These are phyloP conservation scores for Parafenestella ontariensis DNA, from an alignment of 2,329 filamentous ascomycete genomes.

Conservation along the genomic window DNA sequence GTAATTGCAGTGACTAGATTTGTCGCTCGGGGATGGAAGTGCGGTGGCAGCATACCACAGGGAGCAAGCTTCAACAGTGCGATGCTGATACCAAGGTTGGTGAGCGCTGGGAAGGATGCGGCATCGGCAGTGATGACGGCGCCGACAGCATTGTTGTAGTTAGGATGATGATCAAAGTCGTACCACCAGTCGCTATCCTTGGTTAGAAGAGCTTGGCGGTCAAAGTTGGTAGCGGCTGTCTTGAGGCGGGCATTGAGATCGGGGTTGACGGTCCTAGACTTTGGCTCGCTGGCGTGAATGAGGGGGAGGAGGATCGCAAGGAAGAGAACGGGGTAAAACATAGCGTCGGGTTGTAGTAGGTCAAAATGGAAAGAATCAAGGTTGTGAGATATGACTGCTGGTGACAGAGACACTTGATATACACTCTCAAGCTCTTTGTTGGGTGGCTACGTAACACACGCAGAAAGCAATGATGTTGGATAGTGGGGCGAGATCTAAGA, in stretches of 20 bases:
- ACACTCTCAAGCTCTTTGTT: background rate
- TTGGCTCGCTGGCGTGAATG: slow-evolving; percentile 30
- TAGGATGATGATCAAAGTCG: slow-evolving; percentile 55
- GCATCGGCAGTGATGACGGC: slow-evolving; percentile 61
- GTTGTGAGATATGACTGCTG: background rate
- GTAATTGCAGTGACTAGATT: slow-evolving; percentile 58
- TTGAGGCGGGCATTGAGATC: slow-evolving; percentile 47
- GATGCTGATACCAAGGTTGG: slow-evolving; percentile 57
- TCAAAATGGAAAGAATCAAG: background rate
- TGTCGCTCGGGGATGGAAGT: slow-evolving; percentile 58
- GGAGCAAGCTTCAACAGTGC: slow-evolving; percentile 57
- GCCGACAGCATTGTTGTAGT: slow-evolving; percentile 56
- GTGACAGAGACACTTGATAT: slow-evolving; percentile 1
- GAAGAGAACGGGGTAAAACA: slow-evolving; percentile 12
- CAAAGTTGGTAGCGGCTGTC: slow-evolving; percentile 54
- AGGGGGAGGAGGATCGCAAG: slow-evolving; percentile 19
- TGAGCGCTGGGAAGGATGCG: slow-evolving; percentile 59
- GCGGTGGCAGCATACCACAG: slow-evolving; percentile 60
- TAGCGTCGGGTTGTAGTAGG: background rate
- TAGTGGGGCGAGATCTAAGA: slow-evolving; percentile 2
- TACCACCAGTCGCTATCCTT: slow-evolving; percentile 57
- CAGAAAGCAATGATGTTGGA: background rate
- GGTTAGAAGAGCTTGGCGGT: slow-evolving; percentile 52
- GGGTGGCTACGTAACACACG: background rate
- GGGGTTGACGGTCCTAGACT: slow-evolving; percentile 53